Evolutionary conservation across 768 basidiomycete species (phyloP), one percentile per base, ranked within the genome.

Genomic region (Russula abietina): DNA sequence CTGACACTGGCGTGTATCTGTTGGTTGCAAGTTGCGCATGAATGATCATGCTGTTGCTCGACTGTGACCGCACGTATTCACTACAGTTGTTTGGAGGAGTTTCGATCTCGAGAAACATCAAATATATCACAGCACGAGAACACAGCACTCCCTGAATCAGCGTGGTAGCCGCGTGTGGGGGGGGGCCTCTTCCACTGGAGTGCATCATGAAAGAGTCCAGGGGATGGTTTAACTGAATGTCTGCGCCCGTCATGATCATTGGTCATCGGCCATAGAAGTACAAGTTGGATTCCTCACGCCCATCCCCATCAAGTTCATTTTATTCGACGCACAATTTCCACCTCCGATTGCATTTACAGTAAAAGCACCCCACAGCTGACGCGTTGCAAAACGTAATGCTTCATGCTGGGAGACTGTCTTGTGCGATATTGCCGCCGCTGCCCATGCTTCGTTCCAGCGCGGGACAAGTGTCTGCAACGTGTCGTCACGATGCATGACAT

Each of bases 311-410:
- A 54, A 62, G 36, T 33, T 17, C 46, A 49, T 64, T 43, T 45
- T 62, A 57, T 55, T 59, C 52, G 57, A 48, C 57, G 57, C 36
- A 43, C 57, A 59, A 64, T 64, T 64, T 64, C 54, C 63, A 56
- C 63, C 63, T 60, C 63, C 63, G 63, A 64, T 59, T 51, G 33
- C 58, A 64, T 60, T 64, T 36, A 39, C 50, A 64, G n/a, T n/a
- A n/a, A n/a, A n/a, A n/a, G n/a, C n/a, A 64, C 58, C 58, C 63
- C 45, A 46, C 45, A 43, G 45, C 51, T 30, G 54, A 56, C 58
- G 59, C 48, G 55, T 59, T 51, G 54, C 53, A 64, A 63, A 64
- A 64, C 63, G 63, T 64, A 64, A 64, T 64, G 63, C 63, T 55
- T 64, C 57, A 55, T 64, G 63, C 63, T 64, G 55, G 54, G 55